A percentile compares a stretch with the other conserved stretches of the same genome.
These are phyloP conservation scores for Alternaria ethzedia DNA, from an alignment of 2,329 filamentous ascomycete genomes.

Conservation along the genomic window DNA sequence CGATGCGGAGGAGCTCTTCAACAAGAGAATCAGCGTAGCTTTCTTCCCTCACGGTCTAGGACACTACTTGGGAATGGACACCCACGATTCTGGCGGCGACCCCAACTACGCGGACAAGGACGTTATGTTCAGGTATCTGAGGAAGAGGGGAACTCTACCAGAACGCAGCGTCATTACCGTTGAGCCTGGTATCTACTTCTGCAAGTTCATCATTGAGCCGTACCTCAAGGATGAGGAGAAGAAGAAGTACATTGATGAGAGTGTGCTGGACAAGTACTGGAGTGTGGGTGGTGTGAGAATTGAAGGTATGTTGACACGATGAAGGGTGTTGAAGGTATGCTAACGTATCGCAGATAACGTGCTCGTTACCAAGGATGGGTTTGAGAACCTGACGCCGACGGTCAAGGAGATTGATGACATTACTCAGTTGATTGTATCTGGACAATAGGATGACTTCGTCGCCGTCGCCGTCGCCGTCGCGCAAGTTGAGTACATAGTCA, in stretches of 20 bases:
- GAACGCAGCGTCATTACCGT: constrained; percentile 88
- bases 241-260: constrained; percentile 68
- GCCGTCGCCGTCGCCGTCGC: background rate
- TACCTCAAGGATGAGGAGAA: constrained; percentile 69
- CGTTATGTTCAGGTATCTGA: constrained; percentile 83
- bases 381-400: constrained; percentile 82
- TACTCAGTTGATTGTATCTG: constrained; percentile 56
- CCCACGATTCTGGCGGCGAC: constrained; percentile 58
- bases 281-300: constrained; percentile 87
- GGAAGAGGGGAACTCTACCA: constrained; percentile 77
- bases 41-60: constrained; percentile 61
- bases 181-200: constrained; percentile 88
- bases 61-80: constrained; percentile 61
- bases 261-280: constrained; percentile 73
- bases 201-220: constrained; percentile 72
- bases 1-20: constrained; percentile 58
- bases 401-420: constrained; percentile 76
- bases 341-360: constrained; percentile 68
- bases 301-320: constrained; percentile 59
- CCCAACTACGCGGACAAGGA: constrained; percentile 71
- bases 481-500: background rate
- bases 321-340: background rate
- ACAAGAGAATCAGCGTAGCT: constrained; percentile 53
- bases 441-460: background rate
- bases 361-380: constrained; percentile 76